Base-by-base conservation (phyloP, 2,329 filamentous ascomycete species). In the Didymella keratinophila region DNA sequence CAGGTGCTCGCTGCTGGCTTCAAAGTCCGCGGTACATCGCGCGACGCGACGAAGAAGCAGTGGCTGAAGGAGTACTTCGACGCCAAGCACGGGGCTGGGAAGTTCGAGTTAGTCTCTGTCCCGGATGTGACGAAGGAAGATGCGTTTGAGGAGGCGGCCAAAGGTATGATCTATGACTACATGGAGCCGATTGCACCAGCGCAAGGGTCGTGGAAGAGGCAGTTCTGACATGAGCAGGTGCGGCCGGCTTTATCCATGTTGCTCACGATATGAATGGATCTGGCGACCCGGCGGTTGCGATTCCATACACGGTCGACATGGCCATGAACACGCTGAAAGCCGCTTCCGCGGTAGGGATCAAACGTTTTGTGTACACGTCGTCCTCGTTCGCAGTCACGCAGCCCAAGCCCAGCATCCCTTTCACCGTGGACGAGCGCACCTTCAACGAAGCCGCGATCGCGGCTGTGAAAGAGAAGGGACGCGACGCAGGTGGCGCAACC, bases 211-310 rank as follows among this genome's bases (percentile, higher is more conserved):
- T n/a, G n/a, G n/a, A n/a, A n/a, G n/a, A n/a, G n/a, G n/a, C n/a
- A n/a, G n/a, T n/a, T n/a, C n/a, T n/a, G n/a, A n/a, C n/a, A n/a
- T n/a, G n/a, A n/a, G n/a, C 23, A 71, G 70, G 57, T 5, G 30
- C 78, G 66, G 32, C 76, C 1, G 80, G 78, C 4, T 74, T 84
- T 47, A 72, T 79, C 16, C 82, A 84, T 58, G 72, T 81, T 10
- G 82, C 83, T 0, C 76, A 78, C 16, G 73, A 79, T 18, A 58
- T 80, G 1, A 72, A 69, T 0, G 78, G 80, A 45, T 71, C 71
- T 4, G 41, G 43, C 1, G 66, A 76, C 39, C 54, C 68, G 0
- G 71, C 83, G 16, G 63, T 73, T 0, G 78, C 82, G 9, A 80
- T 85, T 18, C 73, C 78, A 0, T 71, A 72, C 0, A 78, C 75